These are phyloP conservation scores for Suhomyces wounanorum DNA, from an alignment of 1,139 yeast species.

Conservation along the genomic window DNA sequence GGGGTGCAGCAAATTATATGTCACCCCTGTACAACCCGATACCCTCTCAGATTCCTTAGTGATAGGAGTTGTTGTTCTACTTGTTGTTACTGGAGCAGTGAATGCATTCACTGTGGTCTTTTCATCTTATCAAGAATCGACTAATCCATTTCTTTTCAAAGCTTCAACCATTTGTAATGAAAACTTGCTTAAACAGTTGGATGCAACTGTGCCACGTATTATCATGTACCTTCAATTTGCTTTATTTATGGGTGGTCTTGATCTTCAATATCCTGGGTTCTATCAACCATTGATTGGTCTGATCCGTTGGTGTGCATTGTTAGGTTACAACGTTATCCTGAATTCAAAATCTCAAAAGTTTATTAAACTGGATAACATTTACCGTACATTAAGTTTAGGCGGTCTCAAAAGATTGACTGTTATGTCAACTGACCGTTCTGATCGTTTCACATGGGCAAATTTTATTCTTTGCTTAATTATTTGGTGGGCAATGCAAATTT, in stretches of 20 bases:
- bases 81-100: constrained; percentile 45
- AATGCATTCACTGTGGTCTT: constrained; percentile 46
- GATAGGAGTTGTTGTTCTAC: constrained; percentile 40
- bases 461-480: constrained; percentile 39
- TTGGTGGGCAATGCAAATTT: constrained; percentile 30
- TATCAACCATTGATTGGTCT: constrained; percentile 55
- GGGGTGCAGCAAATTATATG: constrained; percentile 51
- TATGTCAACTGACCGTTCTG: constrained; percentile 28
- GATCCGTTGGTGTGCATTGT: constrained; percentile 39
- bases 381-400: constrained; percentile 33
- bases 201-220: constrained; percentile 55
- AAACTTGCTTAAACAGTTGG: constrained; percentile 55
- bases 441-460: constrained; percentile 43
- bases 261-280: constrained; percentile 64
- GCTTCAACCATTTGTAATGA: constrained; percentile 66
- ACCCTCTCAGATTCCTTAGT: constrained; percentile 39
- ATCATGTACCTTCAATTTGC: constrained; percentile 59
- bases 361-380: constrained; percentile 33
- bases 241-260: constrained; percentile 56
- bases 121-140: constrained; percentile 65
- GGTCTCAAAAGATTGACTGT: constrained; percentile 37
- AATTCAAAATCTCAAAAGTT: not conserved
- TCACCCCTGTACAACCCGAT: constrained; percentile 48
- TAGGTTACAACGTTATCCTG: constrained; percentile 30
- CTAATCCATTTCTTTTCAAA: constrained; percentile 55